These are phyloP conservation scores for Neofusicoccum sp. DNA, from an alignment of 2,329 filamentous ascomycete species.

Conservation along the genomic window DNA sequence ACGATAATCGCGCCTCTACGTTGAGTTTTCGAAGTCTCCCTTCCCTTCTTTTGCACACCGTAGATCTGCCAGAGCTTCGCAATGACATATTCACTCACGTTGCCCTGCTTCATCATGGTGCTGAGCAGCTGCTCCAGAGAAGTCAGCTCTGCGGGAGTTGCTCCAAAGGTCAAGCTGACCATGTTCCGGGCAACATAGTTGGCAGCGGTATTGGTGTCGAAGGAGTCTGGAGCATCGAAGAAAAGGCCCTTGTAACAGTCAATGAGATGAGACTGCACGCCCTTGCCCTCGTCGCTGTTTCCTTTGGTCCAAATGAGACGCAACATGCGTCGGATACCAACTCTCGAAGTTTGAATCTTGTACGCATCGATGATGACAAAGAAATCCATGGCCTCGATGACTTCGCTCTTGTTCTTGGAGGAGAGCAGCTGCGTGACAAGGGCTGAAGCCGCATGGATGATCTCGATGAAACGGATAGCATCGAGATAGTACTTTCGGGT, in stretches of 20 bases:
- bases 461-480: constrained; percentile 88
- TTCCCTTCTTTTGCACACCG: constrained; percentile 74
- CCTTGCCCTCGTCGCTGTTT: constrained; percentile 98
- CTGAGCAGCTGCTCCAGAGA: constrained; percentile 91
- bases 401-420: constrained; percentile 95
- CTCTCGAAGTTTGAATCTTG: constrained; percentile 88
- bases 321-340: constrained; percentile 92
- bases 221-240: constrained; percentile 89
- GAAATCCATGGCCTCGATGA: constrained; percentile 98
- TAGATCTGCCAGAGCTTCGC: constrained; percentile 98
- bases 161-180: constrained; percentile 97
- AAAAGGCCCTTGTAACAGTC: constrained; percentile 96
- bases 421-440: constrained; percentile 84
- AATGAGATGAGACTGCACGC: constrained; percentile 92
- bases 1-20: constrained; percentile 93
- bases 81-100: constrained; percentile 81
- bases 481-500: constrained; percentile 92
- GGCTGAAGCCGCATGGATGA: constrained; percentile 77
- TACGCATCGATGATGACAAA: constrained; percentile 95
- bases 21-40: constrained; percentile 85
- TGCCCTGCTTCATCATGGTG: constrained; percentile 94
- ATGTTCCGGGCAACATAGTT: constrained; percentile 97
- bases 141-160: constrained; percentile 90
- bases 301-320: constrained; percentile 98
- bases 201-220: constrained; percentile 83